Evolutionary conservation across 2,329 filamentous ascomycete species (phyloP), one percentile per base, ranked within the genome.

Genomic region (Phaeosphaeriaceae sp.): DNA sequence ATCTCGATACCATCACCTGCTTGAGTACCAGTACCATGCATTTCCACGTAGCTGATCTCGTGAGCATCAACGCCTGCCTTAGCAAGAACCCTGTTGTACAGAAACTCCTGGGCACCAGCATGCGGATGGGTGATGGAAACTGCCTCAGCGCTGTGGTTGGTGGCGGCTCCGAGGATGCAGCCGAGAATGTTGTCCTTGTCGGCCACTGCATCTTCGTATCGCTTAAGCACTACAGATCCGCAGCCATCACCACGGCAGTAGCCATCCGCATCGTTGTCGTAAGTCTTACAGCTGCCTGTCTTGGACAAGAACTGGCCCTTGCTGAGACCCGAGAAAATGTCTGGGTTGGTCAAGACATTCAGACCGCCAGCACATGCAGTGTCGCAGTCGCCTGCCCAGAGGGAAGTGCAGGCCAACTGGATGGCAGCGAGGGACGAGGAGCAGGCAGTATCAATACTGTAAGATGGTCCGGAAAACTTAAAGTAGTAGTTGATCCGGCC

Each of bases 1-100:
- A 94, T 93, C 75, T 97, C 93, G 3, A 88, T 90, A 7, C 88
- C 88, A 70, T 96, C 92, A 60, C 91, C 92, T 31, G 90, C 91
- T 75, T 95, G 91, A 0, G 91, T 96, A 31, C 92, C 92, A 2
- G 92, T 96, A 15, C 91, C 92, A 75, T 96, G 92, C 88, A 95
- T 92, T 78, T 96, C 92, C 9, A 96, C 88, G 70, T 94, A 96
- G 76, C 88, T 88, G 49, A 96, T 85, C 62, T 93, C 90, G 51
- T 88, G 84, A 1, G 91, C 89, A 69, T 93, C 88, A 21, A 95
- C 84, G 57, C 89, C 89, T 44, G 91, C 89, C 45, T 91, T 86
- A 48, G 89, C 85, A 1, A 95, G 82, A 25, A 95, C 88, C 41
- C 86, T 83, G 55, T 86, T 85, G 68, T 90, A 94, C 11, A 95